phyloP scores from a whole-genome alignment of 2,329 filamentous ascomycete genomes.

The Phaeosphaeria sp. region DNA sequence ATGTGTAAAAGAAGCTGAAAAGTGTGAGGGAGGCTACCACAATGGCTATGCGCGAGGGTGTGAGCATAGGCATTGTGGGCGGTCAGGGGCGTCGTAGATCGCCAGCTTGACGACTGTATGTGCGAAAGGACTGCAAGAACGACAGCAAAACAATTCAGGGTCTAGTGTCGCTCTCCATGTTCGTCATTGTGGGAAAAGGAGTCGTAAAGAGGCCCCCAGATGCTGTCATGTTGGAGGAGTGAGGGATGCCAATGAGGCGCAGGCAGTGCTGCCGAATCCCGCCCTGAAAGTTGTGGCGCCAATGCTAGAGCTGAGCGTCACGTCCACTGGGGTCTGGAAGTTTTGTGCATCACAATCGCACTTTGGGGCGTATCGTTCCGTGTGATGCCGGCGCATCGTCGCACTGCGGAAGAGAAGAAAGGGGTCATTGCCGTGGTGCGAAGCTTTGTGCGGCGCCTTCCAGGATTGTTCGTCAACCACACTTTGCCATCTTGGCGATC shows the following conservation, averaged over 20 bases:
- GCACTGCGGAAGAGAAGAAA: not conserved
- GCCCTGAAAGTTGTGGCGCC: not conserved
- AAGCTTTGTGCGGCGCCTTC: not conserved
- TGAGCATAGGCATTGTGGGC: constrained; percentile 40
- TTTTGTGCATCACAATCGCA: not conserved
- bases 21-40: constrained; percentile 34
- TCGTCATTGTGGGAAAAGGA: not conserved
- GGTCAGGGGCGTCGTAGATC: not conserved
- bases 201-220: not conserved
- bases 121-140: not conserved
- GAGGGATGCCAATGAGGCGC: not conserved
- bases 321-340: not conserved
- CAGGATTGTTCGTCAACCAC: not conserved
- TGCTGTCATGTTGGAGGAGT: not conserved
- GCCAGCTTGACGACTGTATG: not conserved
- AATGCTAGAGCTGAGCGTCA: not conserved
- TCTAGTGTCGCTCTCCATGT: not conserved
- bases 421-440: not conserved
- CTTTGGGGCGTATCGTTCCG: not conserved
- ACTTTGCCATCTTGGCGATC: not conserved
- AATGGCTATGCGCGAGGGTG: constrained; percentile 40
- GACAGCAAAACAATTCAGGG: not conserved
- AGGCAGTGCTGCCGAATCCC: not conserved
- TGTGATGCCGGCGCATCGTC: not conserved
- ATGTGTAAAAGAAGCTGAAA: constrained; percentile 42